These are phyloP conservation scores for Boletus pseudopeckii DNA, from an alignment of 768 basidiomycete species.

Conservation along the genomic window DNA sequence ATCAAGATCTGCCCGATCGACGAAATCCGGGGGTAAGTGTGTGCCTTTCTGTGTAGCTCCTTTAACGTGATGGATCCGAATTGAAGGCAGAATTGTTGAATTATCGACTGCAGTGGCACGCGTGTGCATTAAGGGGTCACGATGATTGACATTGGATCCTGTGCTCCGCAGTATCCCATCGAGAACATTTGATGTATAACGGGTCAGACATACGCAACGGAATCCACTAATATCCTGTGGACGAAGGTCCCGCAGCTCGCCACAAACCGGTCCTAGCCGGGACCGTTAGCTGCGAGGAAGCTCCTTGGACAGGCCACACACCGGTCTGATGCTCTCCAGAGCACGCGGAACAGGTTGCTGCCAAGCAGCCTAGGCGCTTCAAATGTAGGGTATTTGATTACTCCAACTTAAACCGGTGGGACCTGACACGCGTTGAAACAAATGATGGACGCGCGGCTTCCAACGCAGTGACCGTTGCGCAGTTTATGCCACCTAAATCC, in stretches of 20 bases:
- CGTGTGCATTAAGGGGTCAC: not conserved
- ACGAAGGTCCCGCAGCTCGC: not conserved
- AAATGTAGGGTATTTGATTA: not conserved
- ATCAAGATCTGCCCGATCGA: not conserved
- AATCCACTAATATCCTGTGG: not conserved
- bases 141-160: not conserved
- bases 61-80: not conserved
- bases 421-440: not conserved
- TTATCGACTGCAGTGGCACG: not conserved
- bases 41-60: not conserved
- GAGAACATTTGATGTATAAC: not conserved
- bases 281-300: conserved; percentile 10
- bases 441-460: not conserved
- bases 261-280: not conserved
- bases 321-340: not conserved
- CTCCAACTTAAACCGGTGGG: not conserved
- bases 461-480: too few species aligned
- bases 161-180: conserved; percentile 17
- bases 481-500: too few species aligned
- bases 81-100: not conserved
- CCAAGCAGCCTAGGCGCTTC: not conserved
- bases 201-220: too few species aligned
- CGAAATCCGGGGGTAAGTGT: not conserved
- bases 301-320: not conserved
- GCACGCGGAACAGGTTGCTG: not conserved